A percentile compares a stretch with the other conserved stretches of the same genome.
Evolutionary conservation across 2,329 filamentous ascomycete species (phyloP).

Genomic region (Venturia carpophila): DNA sequence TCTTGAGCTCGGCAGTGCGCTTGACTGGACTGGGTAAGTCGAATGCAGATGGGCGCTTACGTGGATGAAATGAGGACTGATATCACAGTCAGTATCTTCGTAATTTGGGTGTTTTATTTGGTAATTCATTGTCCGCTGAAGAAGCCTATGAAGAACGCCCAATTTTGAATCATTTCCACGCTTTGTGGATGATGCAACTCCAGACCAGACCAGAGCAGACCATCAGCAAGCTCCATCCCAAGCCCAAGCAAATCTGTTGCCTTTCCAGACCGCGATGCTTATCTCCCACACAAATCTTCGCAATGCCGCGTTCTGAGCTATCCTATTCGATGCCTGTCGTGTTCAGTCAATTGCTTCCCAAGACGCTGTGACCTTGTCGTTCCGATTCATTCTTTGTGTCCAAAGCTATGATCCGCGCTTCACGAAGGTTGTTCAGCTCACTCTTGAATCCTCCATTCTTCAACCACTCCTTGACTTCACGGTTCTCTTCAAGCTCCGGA

Average conservation of each 20-base stretch:
- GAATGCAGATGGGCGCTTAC: no score
- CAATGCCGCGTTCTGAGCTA: not conserved
- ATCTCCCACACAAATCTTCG: not conserved
- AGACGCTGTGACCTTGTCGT: not conserved
- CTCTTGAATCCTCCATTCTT: conserved; percentile 6
- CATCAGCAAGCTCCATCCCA: not conserved
- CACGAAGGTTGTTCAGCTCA: not conserved
- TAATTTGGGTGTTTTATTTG: not conserved
- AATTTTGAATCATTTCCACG: not conserved
- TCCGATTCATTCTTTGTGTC: not conserved
- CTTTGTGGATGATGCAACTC: not conserved
- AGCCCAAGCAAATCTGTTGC: no score
- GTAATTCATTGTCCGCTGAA: not conserved
- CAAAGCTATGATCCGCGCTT: not conserved
- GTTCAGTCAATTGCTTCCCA: not conserved
- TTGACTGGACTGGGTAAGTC: no score
- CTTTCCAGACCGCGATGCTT: not conserved
- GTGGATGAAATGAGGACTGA: no score
- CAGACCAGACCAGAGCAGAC: not conserved
- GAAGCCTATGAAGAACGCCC: not conserved
- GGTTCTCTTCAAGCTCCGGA: not conserved
- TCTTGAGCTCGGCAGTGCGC: no score
- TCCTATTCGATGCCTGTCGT: not conserved
- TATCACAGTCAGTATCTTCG: not conserved
- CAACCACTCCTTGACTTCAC: conserved; percentile 2